phyloP scores from a whole-genome alignment of 2,329 filamentous ascomycete genomes.

The Xylariaceae sp. region DNA sequence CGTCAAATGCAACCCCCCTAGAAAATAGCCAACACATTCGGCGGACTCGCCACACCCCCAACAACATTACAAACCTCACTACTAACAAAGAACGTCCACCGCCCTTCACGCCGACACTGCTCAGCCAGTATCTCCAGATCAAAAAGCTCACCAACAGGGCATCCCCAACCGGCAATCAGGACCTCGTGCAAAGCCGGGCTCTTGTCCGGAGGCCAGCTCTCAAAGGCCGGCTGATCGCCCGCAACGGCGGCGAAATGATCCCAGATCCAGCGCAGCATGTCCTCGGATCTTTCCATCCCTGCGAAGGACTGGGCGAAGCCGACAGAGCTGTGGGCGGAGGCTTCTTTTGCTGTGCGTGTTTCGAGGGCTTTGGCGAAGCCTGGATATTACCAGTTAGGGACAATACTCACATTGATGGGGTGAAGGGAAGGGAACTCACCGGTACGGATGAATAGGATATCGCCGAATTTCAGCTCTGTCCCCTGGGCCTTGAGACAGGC shows the following conservation, averaged over 20 bases:
- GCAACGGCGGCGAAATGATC: slow-evolving; percentile 40
- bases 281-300: slow-evolving; percentile 43
- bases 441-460: slow-evolving; percentile 46
- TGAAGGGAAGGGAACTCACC: slow-evolving; percentile 17
- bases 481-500: slow-evolving; percentile 42
- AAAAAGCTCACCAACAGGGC: slow-evolving; percentile 47
- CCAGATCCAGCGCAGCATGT: slow-evolving; percentile 39
- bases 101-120: slow-evolving; percentile 34
- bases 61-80: slow-evolving; percentile 44
- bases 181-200: slow-evolving; percentile 39
- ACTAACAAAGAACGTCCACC: slow-evolving; percentile 44
- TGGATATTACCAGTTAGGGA: not conserved
- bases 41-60: slow-evolving; percentile 36
- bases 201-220: slow-evolving; percentile 32
- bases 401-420: no score
- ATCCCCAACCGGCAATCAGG: slow-evolving; percentile 44
- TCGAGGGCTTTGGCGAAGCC: slow-evolving; percentile 42
- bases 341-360: slow-evolving; percentile 34
- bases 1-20: slow-evolving; percentile 14
- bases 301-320: slow-evolving; percentile 39
- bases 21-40: slow-evolving; percentile 36
- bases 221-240: slow-evolving; percentile 41
- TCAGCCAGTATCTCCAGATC: slow-evolving; percentile 41
- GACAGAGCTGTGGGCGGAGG: slow-evolving; percentile 34
- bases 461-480: slow-evolving; percentile 46